Base-by-base conservation (phyloP, 306 rosid species). In the Chamaecrista fasciculata region DNA sequence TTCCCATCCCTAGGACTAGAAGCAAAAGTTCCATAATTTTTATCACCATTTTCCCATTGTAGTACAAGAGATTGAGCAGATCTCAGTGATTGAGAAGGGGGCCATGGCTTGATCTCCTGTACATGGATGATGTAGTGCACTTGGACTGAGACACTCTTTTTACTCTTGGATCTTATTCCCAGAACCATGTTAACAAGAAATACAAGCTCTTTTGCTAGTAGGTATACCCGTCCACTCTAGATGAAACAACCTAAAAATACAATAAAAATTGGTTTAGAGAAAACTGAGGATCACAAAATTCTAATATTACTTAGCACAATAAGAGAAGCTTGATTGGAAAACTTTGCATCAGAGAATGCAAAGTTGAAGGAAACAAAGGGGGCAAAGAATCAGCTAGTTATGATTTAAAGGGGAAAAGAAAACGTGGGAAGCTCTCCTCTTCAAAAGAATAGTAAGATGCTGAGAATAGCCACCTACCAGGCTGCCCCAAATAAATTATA, bases 61-160 rank as follows among this genome's bases (percentile, higher is more conserved):
- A 91, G 83, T 8, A 81, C 29, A 43, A 91, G 84, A 24, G 89
- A 81, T 53, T 78, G 85, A 76, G 58, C 70, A 25, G 88, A 81
- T 72, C 43, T 85, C 70, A 67, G 53, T 51, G 92, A 79, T 74
- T 81, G 78, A 44, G 89, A 83, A 42, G 84, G 82, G 10, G 91
- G 86, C 97, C 97, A 91, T 26, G 97, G 97, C 59, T 75, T 88
- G 62, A 91, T 79, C 84, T 86, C 96, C 76, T 68, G 79, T 72
- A 89, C 83, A 67, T 83, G 77, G 73, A 91, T 78, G 56, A 72
- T 71, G 71, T 81, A 91, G 39, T 91, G 78, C 56, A 80, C 86
- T 82, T 81, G 82, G 20, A 79, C 50, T 15, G 88, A 67, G 5
- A 80, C 81, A 39, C 70, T 50, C 72, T 84, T 91, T 73, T 84